Conservation (phyloP, 2,329 filamentous ascomycete genomes). For the Tolypocladium inflatum region DNA sequence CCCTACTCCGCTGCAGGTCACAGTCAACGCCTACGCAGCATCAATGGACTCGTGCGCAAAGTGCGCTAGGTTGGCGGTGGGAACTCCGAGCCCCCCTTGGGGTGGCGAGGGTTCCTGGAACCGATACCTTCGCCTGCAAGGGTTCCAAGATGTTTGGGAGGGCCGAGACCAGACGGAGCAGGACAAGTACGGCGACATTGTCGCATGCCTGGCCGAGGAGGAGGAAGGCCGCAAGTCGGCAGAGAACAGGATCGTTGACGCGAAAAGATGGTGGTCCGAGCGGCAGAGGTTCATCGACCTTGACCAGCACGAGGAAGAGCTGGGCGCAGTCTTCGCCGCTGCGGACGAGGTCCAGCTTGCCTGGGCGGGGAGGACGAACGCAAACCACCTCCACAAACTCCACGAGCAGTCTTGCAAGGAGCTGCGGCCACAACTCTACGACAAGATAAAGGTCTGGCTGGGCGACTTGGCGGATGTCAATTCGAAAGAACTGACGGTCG, state of each 20-base stretch:
- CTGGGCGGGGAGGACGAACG: neutral
- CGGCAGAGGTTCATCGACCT: neutral
- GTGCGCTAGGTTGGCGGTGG: neutral
- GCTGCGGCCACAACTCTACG: neutral
- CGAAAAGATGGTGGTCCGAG: neutral
- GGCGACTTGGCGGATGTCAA: neutral
- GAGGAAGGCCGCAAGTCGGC: neutral
- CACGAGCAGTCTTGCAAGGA: neutral
- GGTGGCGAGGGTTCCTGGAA: neutral
- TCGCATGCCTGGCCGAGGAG: neutral
- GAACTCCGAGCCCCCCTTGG: neutral
- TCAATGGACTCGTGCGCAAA: neutral
- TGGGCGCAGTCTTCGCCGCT: neutral
- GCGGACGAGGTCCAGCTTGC: neutral
- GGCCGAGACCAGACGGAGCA: neutral
- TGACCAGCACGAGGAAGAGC: neutral
- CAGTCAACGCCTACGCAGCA: no score
- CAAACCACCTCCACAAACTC: neutral
- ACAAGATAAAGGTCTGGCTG: neutral
- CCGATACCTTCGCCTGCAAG: neutral
- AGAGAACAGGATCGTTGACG: neutral
- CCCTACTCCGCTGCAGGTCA: neutral
- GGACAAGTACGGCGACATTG: constrained; percentile 1
- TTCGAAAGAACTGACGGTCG: neutral
- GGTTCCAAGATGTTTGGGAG: neutral